Evolutionary conservation across 2,329 filamentous ascomycete genomes (phyloP), one percentile per base, ranked within the genome.

Genomic region (Aspergillus viridinutans): DNA sequence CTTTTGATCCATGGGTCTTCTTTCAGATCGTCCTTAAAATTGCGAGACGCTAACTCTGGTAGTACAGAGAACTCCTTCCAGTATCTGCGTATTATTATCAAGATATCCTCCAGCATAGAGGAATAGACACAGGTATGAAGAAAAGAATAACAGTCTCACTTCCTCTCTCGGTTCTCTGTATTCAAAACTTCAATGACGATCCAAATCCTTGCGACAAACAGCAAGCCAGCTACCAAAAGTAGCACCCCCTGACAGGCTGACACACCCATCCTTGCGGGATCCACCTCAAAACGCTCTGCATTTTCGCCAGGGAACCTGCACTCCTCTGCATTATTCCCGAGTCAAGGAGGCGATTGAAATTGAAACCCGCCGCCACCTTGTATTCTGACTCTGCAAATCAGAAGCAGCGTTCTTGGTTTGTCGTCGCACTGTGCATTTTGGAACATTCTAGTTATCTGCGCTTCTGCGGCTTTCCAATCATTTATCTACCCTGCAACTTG

Each of bases 1-100:
- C 49, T 21, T 35, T 51, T 38, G 21, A 51, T 51, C 49, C 49
- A 51, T 51, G 49, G 49, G 29, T 38, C 49, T 50, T 38, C 49
- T 50, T 28, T 38, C 35, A 51, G 49, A 51, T 51, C 28, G 28
- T 51, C 49, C n/a, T 38, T 7, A 23, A 12, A 12, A 25, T 25
- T 47, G 43, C 3, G 43, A 23, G 21, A 47, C 43, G 14, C 43
- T 47, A 47, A 47, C 42, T 47, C 9, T 25, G 10, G 12, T 32
- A 12, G 29, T 4, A 32, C 29, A 14, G 10, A 35, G 2, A 14
- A 3, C 32, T 38, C 14, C 28, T 17, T 3, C 5, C 2, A 14
- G 12, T 12, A 32, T 32, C 29, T 32, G 1, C 4, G 28, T 12
- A 29, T 12, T 12, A 29, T 12, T 2, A 9, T 12, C 9, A 29